Conservation (phyloP, 2,329 filamentous ascomycete genomes). For the Neofusicoccum laricinum region DNA sequence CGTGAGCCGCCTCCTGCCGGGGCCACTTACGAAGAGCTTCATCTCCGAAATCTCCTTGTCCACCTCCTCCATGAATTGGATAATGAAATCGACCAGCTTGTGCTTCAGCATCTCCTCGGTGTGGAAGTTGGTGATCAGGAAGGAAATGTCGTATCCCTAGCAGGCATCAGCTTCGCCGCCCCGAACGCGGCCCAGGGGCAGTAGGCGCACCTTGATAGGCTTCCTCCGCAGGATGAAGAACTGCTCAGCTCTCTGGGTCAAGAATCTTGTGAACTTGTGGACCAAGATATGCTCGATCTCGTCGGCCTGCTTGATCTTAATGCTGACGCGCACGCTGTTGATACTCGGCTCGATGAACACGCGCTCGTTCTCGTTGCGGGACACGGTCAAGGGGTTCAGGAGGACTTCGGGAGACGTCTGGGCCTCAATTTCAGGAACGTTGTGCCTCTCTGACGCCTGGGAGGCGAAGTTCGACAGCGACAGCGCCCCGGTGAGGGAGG, state of each 20-base stretch:
- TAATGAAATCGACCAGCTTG: conserved; percentile 98
- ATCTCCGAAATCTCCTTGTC: conserved; percentile 99
- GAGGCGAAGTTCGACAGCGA: conserved; percentile 96
- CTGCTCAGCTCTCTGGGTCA: conserved; percentile 92
- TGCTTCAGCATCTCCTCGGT: conserved; percentile 99
- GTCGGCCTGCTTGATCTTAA: conserved; percentile 99
- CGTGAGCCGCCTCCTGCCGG: background rate
- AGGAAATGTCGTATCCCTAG: conserved; percentile 96
- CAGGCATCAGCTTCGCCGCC: conserved; percentile 17
- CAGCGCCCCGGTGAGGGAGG: conserved; percentile 88
- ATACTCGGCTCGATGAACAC: conserved; percentile 95
- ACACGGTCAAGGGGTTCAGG: conserved; percentile 83
- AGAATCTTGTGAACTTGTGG: conserved; percentile 96
- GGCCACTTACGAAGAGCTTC: conserved; percentile 90
- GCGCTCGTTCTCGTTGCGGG: conserved; percentile 94
- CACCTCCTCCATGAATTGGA: conserved; percentile 99
- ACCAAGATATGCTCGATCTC: conserved; percentile 98
- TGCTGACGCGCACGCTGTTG: conserved; percentile 95
- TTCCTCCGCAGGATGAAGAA: conserved; percentile 97
- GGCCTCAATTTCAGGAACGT: conserved; percentile 96
- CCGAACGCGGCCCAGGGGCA: background rate
- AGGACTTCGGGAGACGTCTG: conserved; percentile 90
- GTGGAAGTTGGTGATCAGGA: conserved; percentile 97
- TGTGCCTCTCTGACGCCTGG: conserved; percentile 93
- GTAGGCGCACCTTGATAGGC: conserved; percentile 72